Percentiles rank a stretch among this genome's conserved stretches.
Evolutionary conservation across 768 basidiomycete species (phyloP).

Genomic region (Psilocybe cubensis): DNA sequence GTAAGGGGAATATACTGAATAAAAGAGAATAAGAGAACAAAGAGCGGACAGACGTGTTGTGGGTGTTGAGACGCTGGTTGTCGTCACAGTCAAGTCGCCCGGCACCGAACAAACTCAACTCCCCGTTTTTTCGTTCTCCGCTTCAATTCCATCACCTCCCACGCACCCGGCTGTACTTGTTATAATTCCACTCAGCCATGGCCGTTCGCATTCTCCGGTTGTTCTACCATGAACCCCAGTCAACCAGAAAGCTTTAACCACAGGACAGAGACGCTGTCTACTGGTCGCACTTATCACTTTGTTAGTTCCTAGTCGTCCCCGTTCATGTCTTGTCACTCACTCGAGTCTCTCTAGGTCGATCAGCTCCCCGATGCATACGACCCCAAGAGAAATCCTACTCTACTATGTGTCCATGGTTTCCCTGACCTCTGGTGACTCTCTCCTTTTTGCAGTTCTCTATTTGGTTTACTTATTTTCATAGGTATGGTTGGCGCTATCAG

Average conservation of each 20-base stretch:
- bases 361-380: constrained; percentile 54
- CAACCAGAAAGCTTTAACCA: constrained; percentile 56
- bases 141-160: constrained; percentile 10
- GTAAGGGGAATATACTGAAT: constrained; percentile 8
- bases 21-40: constrained; percentile 10
- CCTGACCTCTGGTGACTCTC: constrained; percentile 58
- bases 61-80: constrained; percentile 24
- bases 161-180: not conserved
- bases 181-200: constrained; percentile 4
- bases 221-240: constrained; percentile 41
- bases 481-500: constrained; percentile 80
- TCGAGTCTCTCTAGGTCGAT: constrained; percentile 48
- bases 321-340: not conserved
- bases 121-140: constrained; percentile 26
- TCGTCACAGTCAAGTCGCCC: constrained; percentile 28
- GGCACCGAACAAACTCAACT: constrained; percentile 33
- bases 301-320: constrained; percentile 29
- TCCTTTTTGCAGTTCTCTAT: not conserved
- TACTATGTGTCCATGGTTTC: constrained; percentile 83
- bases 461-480: constrained; percentile 19
- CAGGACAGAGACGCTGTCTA: constrained; percentile 51
- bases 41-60: constrained; percentile 13
- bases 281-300: constrained; percentile 70
- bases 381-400: constrained; percentile 44
- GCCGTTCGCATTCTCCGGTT: constrained; percentile 18